A percentile compares a stretch with the other conserved stretches of the same genome.
Evolutionary conservation across 768 basidiomycete genomes (phyloP).

Genomic region (Cantharellus anzutake): DNA sequence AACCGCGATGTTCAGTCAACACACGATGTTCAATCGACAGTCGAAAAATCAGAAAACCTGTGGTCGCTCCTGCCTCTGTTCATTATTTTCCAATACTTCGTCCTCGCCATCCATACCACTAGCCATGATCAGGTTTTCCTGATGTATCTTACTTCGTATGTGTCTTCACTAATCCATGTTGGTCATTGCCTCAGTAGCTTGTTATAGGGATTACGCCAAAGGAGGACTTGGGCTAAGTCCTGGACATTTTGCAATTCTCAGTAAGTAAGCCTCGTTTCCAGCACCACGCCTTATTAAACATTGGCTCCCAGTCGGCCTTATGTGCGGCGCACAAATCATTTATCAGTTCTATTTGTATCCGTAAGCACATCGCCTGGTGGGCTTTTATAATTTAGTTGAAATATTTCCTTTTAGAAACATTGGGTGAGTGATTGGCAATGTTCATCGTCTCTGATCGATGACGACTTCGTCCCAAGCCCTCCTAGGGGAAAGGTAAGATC

Average conservation of each 20-base stretch:
- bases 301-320: constrained; percentile 50
- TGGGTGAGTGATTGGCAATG: constrained; percentile 24
- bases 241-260: constrained; percentile 80
- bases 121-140: constrained; percentile 86
- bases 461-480: constrained; percentile 1
- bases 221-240: constrained; percentile 89
- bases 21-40: background rate
- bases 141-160: constrained; percentile 77
- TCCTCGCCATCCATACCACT: constrained; percentile 73
- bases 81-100: constrained; percentile 79
- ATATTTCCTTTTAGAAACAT: constrained; percentile 30
- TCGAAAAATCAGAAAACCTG: constrained; percentile 23
- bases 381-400: background rate
- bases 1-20: background rate
- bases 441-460: background rate
- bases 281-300: background rate
- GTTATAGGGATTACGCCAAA: constrained; percentile 45
- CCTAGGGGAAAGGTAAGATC: constrained; percentile 3
- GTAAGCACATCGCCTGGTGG: constrained; percentile 25
- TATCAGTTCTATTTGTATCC: constrained; percentile 87
- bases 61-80: constrained; percentile 58
- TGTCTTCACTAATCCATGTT: constrained; percentile 12
- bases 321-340: constrained; percentile 86
- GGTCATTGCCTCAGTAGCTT: background rate
- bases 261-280: constrained; percentile 19